phyloP scores from a whole-genome alignment of 306 rosid species.

The Prunus kanzakura region DNA sequence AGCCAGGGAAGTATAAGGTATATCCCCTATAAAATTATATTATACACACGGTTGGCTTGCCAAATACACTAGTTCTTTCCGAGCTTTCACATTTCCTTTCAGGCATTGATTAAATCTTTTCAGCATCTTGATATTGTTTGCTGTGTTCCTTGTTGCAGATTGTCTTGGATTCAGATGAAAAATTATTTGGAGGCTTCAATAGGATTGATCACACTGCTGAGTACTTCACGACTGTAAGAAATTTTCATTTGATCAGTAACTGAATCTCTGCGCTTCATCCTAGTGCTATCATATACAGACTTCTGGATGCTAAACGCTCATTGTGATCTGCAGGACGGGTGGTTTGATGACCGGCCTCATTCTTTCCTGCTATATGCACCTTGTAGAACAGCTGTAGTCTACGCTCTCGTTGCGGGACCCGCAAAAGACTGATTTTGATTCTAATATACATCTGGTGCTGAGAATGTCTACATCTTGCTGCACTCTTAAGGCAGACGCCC shows the following conservation, averaged over 20 bases:
- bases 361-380: slow-evolving; percentile 81
- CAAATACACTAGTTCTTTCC: background rate
- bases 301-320: background rate
- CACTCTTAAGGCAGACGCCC: background rate
- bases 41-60: background rate
- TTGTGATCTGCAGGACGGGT: slow-evolving; percentile 57
- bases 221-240: slow-evolving; percentile 62
- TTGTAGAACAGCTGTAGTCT: slow-evolving; percentile 76
- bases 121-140: background rate
- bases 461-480: background rate
- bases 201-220: slow-evolving; percentile 68
- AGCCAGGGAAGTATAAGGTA: slow-evolving; percentile 95
- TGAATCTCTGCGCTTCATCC: background rate
- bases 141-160: slow-evolving; percentile 39
- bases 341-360: slow-evolving; percentile 64
- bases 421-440: slow-evolving; percentile 25
- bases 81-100: background rate
- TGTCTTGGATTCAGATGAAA: slow-evolving; percentile 84
- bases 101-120: background rate
- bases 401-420: slow-evolving; percentile 47
- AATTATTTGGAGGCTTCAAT: slow-evolving; percentile 67
- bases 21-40: background rate
- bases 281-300: background rate
- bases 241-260: slow-evolving; percentile 1
- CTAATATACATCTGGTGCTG: background rate